Percentiles rank a stretch among this genome's conserved stretches.
Conservation (phyloP, 2,329 filamentous ascomycete genomes). For the Venturia pyrina region DNA sequence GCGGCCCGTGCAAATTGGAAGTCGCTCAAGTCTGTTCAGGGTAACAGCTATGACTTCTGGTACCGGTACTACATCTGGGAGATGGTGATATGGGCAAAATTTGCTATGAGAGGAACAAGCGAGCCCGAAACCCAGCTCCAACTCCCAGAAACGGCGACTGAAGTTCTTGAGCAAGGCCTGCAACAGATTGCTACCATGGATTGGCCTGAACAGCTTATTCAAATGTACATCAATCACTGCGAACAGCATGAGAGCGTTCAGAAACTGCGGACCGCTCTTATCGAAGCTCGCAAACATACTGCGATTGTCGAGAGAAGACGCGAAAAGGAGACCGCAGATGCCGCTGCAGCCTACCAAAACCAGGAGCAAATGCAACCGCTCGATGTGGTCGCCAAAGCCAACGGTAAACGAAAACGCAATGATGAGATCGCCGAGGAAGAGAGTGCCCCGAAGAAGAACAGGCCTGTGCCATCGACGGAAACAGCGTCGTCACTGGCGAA, state of each 20-base stretch:
- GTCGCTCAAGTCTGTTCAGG: conserved; percentile 56
- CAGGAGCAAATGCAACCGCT: conserved; percentile 20
- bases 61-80: conserved; percentile 87
- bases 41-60: conserved; percentile 88
- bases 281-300: conserved; percentile 60
- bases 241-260: conserved; percentile 80
- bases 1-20: conserved; percentile 72
- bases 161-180: conserved; percentile 63
- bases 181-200: conserved; percentile 52
- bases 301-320: conserved; percentile 55
- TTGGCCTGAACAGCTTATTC: conserved; percentile 66
- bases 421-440: conserved; percentile 41
- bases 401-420: conserved; percentile 66
- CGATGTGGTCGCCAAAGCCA: conserved; percentile 19
- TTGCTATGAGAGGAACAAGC: conserved; percentile 40
- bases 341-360: conserved; percentile 28
- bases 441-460: conserved; percentile 54
- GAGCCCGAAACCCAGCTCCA: conserved; percentile 39
- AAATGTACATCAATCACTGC: conserved; percentile 68
- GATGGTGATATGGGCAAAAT: conserved; percentile 58
- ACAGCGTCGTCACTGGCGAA: conserved; percentile 39
- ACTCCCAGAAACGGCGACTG: conserved; percentile 60
- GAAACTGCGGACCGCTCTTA: conserved; percentile 61
- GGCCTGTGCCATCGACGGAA: conserved; percentile 15
- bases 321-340: conserved; percentile 57